Conservation (phyloP, 352 stramenopile genomes). For the Phytophthora pisi region DNA sequence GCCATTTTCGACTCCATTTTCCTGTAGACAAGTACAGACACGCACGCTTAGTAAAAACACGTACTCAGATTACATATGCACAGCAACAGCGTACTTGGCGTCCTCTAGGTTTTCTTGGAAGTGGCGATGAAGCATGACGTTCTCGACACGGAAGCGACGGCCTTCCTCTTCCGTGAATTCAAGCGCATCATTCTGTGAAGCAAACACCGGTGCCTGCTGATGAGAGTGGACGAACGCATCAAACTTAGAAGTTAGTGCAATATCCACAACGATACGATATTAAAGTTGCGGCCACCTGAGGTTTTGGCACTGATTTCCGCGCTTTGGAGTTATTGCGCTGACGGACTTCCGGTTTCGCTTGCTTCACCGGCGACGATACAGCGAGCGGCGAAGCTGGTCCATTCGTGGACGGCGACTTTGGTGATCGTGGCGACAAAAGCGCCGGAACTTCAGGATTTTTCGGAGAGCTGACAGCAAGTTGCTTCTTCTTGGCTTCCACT, state of each 20-base stretch:
- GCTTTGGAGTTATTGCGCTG: constrained; percentile 16
- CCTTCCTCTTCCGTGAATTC: constrained; percentile 74
- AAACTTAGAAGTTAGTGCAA: not conserved
- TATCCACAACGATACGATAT: not conserved
- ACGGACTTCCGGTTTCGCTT: constrained; percentile 15
- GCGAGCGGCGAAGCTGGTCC: constrained; percentile 6
- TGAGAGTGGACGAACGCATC: not conserved
- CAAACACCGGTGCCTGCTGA: constrained; percentile 39
- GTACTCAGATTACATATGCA: not conserved
- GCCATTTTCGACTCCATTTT: constrained; percentile 88
- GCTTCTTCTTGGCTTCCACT: constrained; percentile 33
- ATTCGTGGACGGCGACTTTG: constrained; percentile 10
- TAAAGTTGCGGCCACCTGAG: constrained; percentile 11
- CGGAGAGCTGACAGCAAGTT: not conserved
- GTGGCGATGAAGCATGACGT: constrained; percentile 78
- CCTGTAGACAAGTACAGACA: constrained; percentile 28
- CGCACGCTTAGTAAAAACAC: not conserved
- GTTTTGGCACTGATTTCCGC: constrained; percentile 7
- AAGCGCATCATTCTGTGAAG: constrained; percentile 54
- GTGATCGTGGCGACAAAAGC: constrained; percentile 12
- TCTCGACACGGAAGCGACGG: constrained; percentile 68
- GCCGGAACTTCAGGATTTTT: constrained; percentile 8
- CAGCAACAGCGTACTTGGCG: constrained; percentile 60
- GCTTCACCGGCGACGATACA: constrained; percentile 12
- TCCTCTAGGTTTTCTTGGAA: constrained; percentile 89